Percentiles rank a stretch among this genome's conserved stretches.
These are phyloP conservation scores for Boletellus emodensis DNA, from an alignment of 768 basidiomycete species.

Conservation along the genomic window DNA sequence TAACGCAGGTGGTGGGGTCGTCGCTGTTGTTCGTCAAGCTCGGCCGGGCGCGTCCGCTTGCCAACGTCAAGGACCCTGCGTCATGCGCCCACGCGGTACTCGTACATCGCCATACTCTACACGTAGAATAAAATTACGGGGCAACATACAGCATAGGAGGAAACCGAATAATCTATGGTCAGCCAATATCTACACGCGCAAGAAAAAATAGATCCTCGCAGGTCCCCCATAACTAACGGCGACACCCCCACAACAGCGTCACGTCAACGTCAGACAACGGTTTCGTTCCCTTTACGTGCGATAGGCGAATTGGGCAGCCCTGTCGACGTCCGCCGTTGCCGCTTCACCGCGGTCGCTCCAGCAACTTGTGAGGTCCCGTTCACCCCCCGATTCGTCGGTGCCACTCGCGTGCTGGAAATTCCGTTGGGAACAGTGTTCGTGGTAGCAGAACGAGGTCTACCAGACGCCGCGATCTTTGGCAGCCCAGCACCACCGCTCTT, in stretches of 20 bases:
- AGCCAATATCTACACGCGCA: conserved; percentile 29
- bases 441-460: conserved; percentile 67
- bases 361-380: conserved; percentile 19
- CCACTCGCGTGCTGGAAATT: conserved; percentile 38
- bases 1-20: conserved; percentile 1
- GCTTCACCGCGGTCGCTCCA: conserved; percentile 54
- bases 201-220: conserved; percentile 31
- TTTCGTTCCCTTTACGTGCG: conserved; percentile 28
- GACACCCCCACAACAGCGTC: conserved; percentile 8
- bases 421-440: conserved; percentile 55
- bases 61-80: conserved; percentile 12
- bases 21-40: conserved; percentile 10
- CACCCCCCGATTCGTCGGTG: conserved; percentile 29
- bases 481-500: conserved; percentile 52
- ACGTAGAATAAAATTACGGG: conserved; percentile 31
- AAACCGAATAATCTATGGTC: conserved; percentile 32
- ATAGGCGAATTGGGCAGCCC: conserved; percentile 41
- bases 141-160: conserved; percentile 25
- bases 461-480: conserved; percentile 73
- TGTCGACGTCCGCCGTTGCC: conserved; percentile 76
- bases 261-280: conserved; percentile 7
- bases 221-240: conserved; percentile 13
- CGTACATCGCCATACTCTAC: conserved; percentile 29
- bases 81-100: conserved; percentile 19
- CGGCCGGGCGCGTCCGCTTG: too few species aligned